Conservation (phyloP, 2,329 filamentous ascomycete genomes). For the Pseudopyricularia javanii region DNA sequence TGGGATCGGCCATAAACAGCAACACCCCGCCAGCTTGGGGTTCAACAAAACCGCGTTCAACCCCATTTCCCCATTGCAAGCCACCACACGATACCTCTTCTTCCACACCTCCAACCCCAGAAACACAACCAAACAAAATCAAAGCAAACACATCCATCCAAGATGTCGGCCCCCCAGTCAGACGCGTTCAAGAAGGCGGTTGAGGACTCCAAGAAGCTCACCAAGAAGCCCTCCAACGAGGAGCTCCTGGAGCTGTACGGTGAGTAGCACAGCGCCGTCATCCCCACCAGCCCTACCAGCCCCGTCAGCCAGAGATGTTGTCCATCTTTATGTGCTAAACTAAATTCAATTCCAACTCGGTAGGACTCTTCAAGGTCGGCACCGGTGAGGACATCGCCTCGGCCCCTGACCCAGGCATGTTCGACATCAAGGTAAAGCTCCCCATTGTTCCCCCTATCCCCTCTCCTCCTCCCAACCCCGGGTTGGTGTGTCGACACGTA, state of each 20-base stretch:
- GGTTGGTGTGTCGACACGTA: not conserved
- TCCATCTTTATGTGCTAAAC: not conserved
- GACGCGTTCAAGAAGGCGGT: slow-evolving; percentile 43
- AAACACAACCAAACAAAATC: not conserved
- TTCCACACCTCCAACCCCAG: not conserved
- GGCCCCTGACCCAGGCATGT: slow-evolving; percentile 52
- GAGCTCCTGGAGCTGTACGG: slow-evolving; percentile 54
- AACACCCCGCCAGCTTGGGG: not conserved
- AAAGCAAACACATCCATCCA: slow-evolving; percentile 6
- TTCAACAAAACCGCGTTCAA: not conserved
- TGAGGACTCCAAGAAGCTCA: slow-evolving; percentile 55
- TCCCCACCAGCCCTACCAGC: not conserved
- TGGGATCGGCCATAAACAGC: not conserved
- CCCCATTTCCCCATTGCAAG: not conserved
- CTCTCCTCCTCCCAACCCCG: slow-evolving; percentile 1
- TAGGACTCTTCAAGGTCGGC: slow-evolving; percentile 47
- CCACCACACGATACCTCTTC: not conserved
- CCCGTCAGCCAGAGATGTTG: not conserved
- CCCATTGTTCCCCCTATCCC: not conserved
- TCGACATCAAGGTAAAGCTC: slow-evolving; percentile 50
- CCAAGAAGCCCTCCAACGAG: slow-evolving; percentile 48
- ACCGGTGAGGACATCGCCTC: slow-evolving; percentile 42
- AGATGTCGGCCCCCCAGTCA: slow-evolving; percentile 27
- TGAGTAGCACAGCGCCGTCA: slow-evolving; percentile 20
- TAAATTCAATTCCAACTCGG: not conserved